Evolutionary conservation across 1,284 basidiomycete genomes (phyloP), one percentile per base, ranked within the genome.

Genomic region (Moesziomyces sp.): DNA sequence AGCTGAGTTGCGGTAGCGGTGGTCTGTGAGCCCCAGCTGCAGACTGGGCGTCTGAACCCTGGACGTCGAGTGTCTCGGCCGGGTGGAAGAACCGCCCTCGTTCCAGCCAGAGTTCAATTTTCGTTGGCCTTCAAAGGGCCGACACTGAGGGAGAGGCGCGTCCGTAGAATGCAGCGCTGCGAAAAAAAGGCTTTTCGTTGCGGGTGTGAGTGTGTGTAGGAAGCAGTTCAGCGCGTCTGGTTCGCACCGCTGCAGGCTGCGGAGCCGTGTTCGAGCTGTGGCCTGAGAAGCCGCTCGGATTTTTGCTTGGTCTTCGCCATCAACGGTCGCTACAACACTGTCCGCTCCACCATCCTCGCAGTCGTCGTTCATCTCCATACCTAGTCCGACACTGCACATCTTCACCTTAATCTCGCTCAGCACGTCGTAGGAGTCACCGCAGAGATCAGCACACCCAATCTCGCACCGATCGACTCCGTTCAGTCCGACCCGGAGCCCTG

Each of bases 1-100:
- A 3, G 24, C 24, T 4, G 24, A 0, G 6, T 26, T 4, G 24
- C 24, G 3, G 24, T 26, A 26, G 24, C 14, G 48, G 43, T 57
- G 42, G 43, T 35, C 55, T 26, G 48, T 46, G 46, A 58, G 56
- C 46, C 9, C 35, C 14, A 6, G 38, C 38, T 16, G 34, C 8
- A 46, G 21, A 35, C 16, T 23, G 5, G 3, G 24, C 19, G 23
- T n/a, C 38, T 59, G 65, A 61, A 61, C 65, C 65, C 54, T 61
- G 40, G 35, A 50, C 7, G 11, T 2, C 3, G 14, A 24, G 11
- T 42, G 19, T 58, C 34, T 60, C 67, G 67, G 67, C 67, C 67
- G 67, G 52, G 67, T 64, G 67, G 58, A 61, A 70, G 57, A 69
- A 69, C 19, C 38, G 35, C 16, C 1, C 16, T 16, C 16, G 6